Evolutionary conservation across 139 green algal genomes (phyloP), one percentile per base, ranked within the genome.

Genomic region (Volvox reticuliferus): DNA sequence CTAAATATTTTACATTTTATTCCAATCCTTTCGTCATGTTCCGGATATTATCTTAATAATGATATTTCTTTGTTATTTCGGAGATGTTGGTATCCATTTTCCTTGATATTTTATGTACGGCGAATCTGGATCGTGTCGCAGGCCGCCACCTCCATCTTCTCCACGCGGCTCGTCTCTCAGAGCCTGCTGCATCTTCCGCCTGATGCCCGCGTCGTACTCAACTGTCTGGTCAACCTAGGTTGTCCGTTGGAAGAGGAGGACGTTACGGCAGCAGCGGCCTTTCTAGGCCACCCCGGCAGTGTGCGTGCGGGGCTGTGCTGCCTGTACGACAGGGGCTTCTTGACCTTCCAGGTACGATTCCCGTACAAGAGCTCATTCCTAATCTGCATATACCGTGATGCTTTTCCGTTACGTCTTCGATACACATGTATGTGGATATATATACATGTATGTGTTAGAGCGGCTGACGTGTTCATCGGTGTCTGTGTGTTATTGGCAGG

Each of bases 281-380:
- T 73, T 30, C 85, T 90, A 61, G 86, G 86, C 73, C 50, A 77
- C 86, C 50, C 86, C 37, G 86, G 75, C 16, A 62, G 83, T 19
- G 55, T 84, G 26, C 73, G 75, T 1, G 86, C 86, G 6, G 55
- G 35, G 55, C 73, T 90, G 55, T 85, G 73, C 75, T 55, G 44
- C 28, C 75, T 90, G 55, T 90, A 90, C 86, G 86, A 90, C 86
- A 36, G 86, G 1, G 86, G 86, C 2, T 55, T 90, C 30, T n/a
- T 90, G 1, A 63, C 61, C 5, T 90, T 78, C 86, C 86, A 90
- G 86, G 86, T 90, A 61, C 32, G 82, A 21, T 55, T 9, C 9
- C 44, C 44, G 44, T 55, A 55, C 44, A 55, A 55, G 5, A 9
- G 44, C 9, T 14, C 44, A 55, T 55, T 55, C 44, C 44, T 55